Evolutionary conservation across 768 basidiomycete species (phyloP).

Genomic region (Lentinula raphanica): DNA sequence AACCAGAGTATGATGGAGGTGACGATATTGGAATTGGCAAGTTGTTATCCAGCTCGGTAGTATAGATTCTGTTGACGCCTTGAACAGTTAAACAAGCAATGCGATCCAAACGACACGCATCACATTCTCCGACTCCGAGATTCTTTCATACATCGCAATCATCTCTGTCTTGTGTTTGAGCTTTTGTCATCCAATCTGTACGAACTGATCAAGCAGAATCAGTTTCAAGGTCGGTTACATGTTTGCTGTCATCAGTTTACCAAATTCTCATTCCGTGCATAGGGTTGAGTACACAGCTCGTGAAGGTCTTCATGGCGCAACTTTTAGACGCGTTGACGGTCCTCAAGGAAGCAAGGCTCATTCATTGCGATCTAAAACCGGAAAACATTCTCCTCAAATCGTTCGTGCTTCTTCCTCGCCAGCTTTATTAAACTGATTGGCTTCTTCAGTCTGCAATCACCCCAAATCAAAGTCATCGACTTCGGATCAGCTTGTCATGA

Average conservation of each 20-base stretch:
- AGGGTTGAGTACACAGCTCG: constrained; percentile 82
- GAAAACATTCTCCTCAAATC: constrained; percentile 98
- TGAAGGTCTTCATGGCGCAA: constrained; percentile 98
- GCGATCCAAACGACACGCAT: constrained; percentile 91
- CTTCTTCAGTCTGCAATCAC: constrained; percentile 76
- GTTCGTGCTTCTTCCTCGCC: constrained; percentile 34
- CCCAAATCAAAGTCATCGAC: constrained; percentile 98
- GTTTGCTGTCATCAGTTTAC: neutral
- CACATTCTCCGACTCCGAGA: constrained; percentile 94
- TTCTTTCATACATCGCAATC: constrained; percentile 93
- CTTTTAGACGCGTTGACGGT: constrained; percentile 88
- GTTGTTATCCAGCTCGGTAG: constrained; percentile 24
- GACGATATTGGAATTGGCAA: constrained; percentile 89
- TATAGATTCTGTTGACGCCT: neutral
- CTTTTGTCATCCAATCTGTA: constrained; percentile 95
- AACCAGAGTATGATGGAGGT: constrained; percentile 99
- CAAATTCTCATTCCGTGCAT: neutral
- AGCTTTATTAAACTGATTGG: neutral
- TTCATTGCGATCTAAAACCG: constrained; percentile 98
- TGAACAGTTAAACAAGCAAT: constrained; percentile 82
- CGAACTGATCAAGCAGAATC: constrained; percentile 99
- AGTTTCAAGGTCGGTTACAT: constrained; percentile 71
- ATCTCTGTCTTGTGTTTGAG: constrained; percentile 97
- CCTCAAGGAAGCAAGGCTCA: constrained; percentile 91
- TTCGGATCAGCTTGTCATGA: constrained; percentile 99